Conservation (phyloP, 2,329 filamentous ascomycete genomes). For the Exophiala calicioides region DNA sequence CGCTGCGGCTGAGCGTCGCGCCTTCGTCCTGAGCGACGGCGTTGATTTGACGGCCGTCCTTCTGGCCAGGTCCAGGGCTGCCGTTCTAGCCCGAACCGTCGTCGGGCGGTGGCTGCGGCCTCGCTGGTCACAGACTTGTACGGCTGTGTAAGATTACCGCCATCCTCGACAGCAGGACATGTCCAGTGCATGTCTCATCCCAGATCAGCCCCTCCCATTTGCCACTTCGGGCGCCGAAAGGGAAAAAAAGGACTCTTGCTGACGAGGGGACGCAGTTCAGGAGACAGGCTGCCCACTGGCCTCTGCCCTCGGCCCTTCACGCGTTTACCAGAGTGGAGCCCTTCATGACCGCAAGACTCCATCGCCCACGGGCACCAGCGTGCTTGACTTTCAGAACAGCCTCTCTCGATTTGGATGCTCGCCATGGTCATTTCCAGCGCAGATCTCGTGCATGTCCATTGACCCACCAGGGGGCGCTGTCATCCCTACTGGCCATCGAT, state of each 20-base stretch:
- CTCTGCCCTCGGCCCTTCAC: no score
- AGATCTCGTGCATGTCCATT: slow-evolving; percentile 30
- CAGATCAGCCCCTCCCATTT: slow-evolving; percentile 18
- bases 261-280: slow-evolving; percentile 16
- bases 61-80: no score
- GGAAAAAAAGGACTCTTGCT: no score
- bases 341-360: slow-evolving; percentile 27
- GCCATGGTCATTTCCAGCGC: slow-evolving; percentile 31
- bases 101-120: no score
- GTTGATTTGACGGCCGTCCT: no score
- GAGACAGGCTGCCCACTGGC: slow-evolving; percentile 15
- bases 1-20: neutral
- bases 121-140: no score
- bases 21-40: no score
- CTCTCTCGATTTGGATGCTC: slow-evolving; percentile 30
- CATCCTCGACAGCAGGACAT: slow-evolving; percentile 8
- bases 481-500: slow-evolving; percentile 25
- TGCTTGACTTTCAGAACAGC: no score
- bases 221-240: slow-evolving; percentile 31
- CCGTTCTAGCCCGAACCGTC: no score
- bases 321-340: no score
- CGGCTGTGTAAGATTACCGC: slow-evolving; percentile 20
- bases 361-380: slow-evolving; percentile 20
- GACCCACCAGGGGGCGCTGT: slow-evolving; percentile 29
- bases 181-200: slow-evolving; percentile 20